Evolutionary conservation across 1,284 basidiomycete genomes (phyloP).

Genomic region (Rhizoctonia solani): DNA sequence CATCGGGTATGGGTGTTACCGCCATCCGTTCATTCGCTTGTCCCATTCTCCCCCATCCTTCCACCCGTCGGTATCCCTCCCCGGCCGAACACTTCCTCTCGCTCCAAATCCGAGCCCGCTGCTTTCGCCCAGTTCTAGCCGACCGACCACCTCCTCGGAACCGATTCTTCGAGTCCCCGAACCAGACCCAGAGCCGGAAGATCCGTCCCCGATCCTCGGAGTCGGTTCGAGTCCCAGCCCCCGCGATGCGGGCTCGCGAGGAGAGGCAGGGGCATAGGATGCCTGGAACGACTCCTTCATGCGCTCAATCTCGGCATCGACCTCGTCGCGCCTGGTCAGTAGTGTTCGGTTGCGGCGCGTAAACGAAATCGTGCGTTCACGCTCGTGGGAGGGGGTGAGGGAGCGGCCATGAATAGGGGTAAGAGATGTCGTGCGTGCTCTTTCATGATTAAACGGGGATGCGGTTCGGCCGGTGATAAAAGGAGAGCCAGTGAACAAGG

Average conservation of each 20-base stretch:
- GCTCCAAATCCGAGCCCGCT: not conserved
- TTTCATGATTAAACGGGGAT: not conserved
- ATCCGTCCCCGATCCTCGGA: not conserved
- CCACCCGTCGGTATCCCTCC: constrained; percentile 28
- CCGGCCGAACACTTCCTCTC: constrained; percentile 8
- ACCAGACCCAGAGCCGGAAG: not conserved
- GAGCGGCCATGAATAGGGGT: not conserved
- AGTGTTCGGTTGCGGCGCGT: constrained; percentile 4
- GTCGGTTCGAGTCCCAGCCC: not conserved
- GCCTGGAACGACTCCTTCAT: constrained; percentile 19
- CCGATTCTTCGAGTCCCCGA: constrained; percentile 5
- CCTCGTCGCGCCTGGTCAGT: constrained; percentile 16
- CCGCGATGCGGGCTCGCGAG: not conserved
- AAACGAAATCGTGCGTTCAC: constrained; percentile 23
- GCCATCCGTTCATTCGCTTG: constrained; percentile 22
- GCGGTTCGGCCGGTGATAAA: not conserved
- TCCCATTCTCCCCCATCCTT: constrained; percentile 27
- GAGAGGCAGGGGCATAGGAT: constrained; percentile 14
- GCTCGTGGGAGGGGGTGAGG: not conserved
- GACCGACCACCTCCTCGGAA: constrained; percentile 21
- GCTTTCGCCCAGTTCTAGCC: constrained; percentile 28
- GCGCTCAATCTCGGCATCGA: constrained; percentile 17
- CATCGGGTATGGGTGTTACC: not conserved
- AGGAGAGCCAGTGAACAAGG: not conserved
- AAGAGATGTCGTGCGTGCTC: not conserved